Conservation (phyloP, 768 basidiomycete species). For the Chalciporus piperatus region DNA sequence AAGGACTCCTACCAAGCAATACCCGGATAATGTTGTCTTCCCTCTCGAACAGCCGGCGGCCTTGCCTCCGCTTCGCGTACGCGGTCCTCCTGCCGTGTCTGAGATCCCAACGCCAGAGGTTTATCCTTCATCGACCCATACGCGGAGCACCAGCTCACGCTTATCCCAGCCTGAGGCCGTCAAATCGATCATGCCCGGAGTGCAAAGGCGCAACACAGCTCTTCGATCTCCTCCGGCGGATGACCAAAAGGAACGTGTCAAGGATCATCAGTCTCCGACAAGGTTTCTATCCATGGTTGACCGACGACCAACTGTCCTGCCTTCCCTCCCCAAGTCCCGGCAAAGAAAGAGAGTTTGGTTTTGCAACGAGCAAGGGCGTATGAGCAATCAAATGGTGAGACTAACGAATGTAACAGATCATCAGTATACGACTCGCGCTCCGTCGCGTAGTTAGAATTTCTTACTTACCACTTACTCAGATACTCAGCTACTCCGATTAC, state of each 20-base stretch:
- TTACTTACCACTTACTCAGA: too few species aligned
- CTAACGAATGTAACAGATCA: too few species aligned
- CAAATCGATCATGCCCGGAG: slow-evolving; percentile 26
- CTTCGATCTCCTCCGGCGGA: not conserved
- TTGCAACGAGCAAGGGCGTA: slow-evolving; percentile 29
- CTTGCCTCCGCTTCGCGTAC: slow-evolving; percentile 19
- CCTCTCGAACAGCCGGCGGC: slow-evolving; percentile 7
- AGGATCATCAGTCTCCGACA: slow-evolving; percentile 5
- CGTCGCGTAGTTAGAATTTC: too few species aligned
- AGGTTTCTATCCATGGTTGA: slow-evolving; percentile 17
- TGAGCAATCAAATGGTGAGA: slow-evolving; percentile 23
- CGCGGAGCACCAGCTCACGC: slow-evolving; percentile 19
- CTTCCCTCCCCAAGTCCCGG: slow-evolving; percentile 4
- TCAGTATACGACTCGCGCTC: too few species aligned
- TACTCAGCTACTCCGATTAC: too few species aligned
- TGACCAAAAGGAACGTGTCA: slow-evolving; percentile 11
- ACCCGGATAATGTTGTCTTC: slow-evolving; percentile 2
- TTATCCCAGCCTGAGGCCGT: slow-evolving; percentile 20
- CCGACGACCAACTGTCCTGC: slow-evolving; percentile 4
- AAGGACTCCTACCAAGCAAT: slow-evolving; percentile 10
- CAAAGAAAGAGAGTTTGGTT: slow-evolving; percentile 27
- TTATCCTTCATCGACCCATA: slow-evolving; percentile 12
- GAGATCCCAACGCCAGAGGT: too few species aligned
- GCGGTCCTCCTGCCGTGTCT: slow-evolving; percentile 13
- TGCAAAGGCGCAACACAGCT: slow-evolving; percentile 9